Base-by-base conservation (phyloP, 2,329 filamentous ascomycete species). In the Sphaerostilbella broomeana region DNA sequence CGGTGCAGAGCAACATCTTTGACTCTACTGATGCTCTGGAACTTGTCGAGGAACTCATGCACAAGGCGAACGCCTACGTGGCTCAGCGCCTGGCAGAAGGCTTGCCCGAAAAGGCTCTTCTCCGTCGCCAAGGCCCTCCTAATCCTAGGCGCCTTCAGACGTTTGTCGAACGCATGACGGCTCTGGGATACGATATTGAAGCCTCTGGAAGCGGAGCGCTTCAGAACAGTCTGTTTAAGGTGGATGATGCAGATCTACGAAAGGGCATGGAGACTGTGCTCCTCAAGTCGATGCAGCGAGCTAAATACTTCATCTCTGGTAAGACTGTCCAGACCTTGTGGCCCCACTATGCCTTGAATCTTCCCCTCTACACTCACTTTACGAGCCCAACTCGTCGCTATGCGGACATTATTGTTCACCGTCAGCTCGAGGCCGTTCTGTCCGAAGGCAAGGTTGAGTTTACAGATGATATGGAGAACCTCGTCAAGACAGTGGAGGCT, bases 191-290 rank as follows among this genome's bases (percentile, higher is more conserved):
- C 59, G 84, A 90, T 25, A 84, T 97, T 34, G 90, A 98, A 58
- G 81, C 82, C 9, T 81, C 83, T 29, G 94, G 85, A 72, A 95
- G 90, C 56, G 89, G 89, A 37, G 81, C 83, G 36, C 72, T 98
- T 27, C 92, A 97, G 64, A 94, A 88, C 69, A 95, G 90, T 60
- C 70, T 98, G 33, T 97, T 95, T 76, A 86, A 86, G 63, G 80
- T 98, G 28, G 81, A 94, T 32, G 88, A 98, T 60, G 65, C 77
- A 24, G 87, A 94, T 50, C 72, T 95, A 47, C 85, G 92, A 55
- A 95, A 94, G 78, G 92, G 92, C 47, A 95, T 98, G 86, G 92
- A 98, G 72, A 95, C 90, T 2, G 70, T 97, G 20, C 72, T 97
- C 22, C 74, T 95, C 61, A 98, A 98, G 71, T 82, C 88, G 25